Conservation (phyloP, 495 filamentous ascomycete genomes). For the Hypoxylon cercidicola region DNA sequence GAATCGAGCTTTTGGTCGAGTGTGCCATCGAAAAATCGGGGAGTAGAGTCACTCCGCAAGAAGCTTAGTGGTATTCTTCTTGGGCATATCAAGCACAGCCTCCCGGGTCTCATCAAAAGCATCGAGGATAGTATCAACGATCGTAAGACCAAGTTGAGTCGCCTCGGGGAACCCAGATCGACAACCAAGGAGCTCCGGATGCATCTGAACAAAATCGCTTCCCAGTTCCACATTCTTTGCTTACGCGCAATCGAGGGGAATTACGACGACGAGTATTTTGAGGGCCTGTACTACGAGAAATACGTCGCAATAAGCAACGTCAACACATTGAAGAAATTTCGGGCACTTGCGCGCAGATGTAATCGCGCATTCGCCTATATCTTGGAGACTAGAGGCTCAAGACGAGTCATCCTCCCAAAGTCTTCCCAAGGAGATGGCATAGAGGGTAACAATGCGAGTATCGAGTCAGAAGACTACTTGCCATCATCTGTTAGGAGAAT, state of each 20-base stretch:
- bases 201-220: constrained; percentile 38
- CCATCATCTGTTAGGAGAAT: constrained; percentile 33
- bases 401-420: constrained; percentile 34
- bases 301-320: background rate
- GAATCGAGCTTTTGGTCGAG: constrained; percentile 50
- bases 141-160: constrained; percentile 14
- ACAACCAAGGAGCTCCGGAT: constrained; percentile 22
- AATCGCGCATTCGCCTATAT: constrained; percentile 37
- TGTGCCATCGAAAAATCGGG: constrained; percentile 39
- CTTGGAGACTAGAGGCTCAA: constrained; percentile 33
- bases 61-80: constrained; percentile 48
- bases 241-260: constrained; percentile 38
- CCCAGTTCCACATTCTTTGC: constrained; percentile 36
- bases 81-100: constrained; percentile 42
- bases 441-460: no score
- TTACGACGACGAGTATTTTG: constrained; percentile 37
- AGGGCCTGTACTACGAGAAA: constrained; percentile 11
- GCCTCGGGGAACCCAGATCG: constrained; percentile 35
- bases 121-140: constrained; percentile 36
- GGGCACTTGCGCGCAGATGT: constrained; percentile 38
- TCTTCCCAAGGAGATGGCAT: background rate
- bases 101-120: constrained; percentile 44
- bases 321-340: constrained; percentile 33
- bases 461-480: background rate
- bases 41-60: constrained; percentile 44